A percentile compares a stretch with the other conserved stretches of the same genome.
Evolutionary conservation across 2,329 filamentous ascomycete genomes (phyloP).

Genomic region (Fusarium tuaranense): DNA sequence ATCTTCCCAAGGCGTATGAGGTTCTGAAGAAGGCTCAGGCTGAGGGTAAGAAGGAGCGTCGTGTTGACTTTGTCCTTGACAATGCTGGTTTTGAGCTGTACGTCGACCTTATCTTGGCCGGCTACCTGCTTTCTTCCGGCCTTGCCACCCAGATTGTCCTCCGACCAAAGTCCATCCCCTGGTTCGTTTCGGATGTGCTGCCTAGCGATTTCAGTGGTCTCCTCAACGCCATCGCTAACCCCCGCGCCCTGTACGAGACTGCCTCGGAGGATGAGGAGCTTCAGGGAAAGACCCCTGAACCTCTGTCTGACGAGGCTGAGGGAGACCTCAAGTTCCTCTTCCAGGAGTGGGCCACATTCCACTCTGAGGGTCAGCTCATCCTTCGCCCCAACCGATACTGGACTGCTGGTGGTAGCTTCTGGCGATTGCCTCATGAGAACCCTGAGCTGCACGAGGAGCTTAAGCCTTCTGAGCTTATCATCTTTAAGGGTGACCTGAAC

Average conservation of each 20-base stretch:
- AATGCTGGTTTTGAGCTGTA: constrained; percentile 98
- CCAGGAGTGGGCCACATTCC: constrained; percentile 81
- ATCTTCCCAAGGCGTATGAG: constrained; percentile 79
- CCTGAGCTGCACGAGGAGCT: constrained; percentile 80
- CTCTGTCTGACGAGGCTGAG: constrained; percentile 75
- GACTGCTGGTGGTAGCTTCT: constrained; percentile 89
- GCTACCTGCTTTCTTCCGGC: constrained; percentile 85
- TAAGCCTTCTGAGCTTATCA: constrained; percentile 84
- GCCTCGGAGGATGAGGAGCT: constrained; percentile 75
- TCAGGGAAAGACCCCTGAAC: constrained; percentile 66
- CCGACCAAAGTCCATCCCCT: constrained; percentile 94
- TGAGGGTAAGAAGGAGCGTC: constrained; percentile 73
- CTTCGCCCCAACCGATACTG: constrained; percentile 91
- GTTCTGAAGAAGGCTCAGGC: constrained; percentile 74
- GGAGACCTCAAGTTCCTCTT: constrained; percentile 82
- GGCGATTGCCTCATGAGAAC: constrained; percentile 80
- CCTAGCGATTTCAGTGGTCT: constrained; percentile 88
- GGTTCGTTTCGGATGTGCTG: constrained; percentile 97
- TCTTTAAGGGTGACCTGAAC: constrained; percentile 98
- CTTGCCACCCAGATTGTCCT: constrained; percentile 89
- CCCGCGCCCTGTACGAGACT: constrained; percentile 82
- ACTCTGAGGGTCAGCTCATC: constrained; percentile 85
- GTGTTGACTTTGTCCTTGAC: constrained; percentile 95
- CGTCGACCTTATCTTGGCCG: constrained; percentile 91
- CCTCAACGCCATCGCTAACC: constrained; percentile 81